Conservation (phyloP, 2,329 filamentous ascomycete genomes). For the Clarireedia paspali region DNA sequence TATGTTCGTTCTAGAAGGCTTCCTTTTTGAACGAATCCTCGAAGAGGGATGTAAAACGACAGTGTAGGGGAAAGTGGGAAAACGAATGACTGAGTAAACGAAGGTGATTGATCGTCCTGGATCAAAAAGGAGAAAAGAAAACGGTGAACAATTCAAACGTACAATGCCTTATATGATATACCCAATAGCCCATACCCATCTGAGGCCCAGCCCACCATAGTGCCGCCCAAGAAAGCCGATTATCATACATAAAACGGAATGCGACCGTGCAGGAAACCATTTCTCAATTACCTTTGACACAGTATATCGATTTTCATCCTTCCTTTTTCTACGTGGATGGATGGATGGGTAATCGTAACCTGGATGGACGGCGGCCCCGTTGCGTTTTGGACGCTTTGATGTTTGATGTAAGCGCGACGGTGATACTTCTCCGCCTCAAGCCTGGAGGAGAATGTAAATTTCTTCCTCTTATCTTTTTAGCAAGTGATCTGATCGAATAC, state of each 20-base stretch:
- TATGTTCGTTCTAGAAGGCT: neutral
- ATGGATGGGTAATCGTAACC: too few species aligned
- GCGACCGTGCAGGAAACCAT: neutral
- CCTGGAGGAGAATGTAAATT: neutral
- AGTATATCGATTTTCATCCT: neutral
- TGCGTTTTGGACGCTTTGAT: neutral
- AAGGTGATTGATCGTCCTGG: neutral
- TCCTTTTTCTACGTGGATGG: too few species aligned
- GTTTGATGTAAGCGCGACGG: neutral
- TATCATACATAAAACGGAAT: neutral
- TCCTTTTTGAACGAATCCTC: neutral
- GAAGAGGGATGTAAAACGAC: neutral
- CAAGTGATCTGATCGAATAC: neutral
- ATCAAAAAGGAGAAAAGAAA: neutral
- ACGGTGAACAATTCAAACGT: neutral
- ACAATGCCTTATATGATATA: neutral
- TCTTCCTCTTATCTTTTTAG: neutral
- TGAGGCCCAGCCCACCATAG: neutral
- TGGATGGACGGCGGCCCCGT: neutral
- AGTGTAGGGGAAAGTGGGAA: neutral
- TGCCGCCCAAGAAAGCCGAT: neutral
- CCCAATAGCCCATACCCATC: neutral
- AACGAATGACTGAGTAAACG: neutral
- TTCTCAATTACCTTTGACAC: too few species aligned
- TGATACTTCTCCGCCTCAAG: neutral